phyloP scores from a whole-genome alignment of 495 filamentous ascomycete species.

The Staphylotrichum longicolle region DNA sequence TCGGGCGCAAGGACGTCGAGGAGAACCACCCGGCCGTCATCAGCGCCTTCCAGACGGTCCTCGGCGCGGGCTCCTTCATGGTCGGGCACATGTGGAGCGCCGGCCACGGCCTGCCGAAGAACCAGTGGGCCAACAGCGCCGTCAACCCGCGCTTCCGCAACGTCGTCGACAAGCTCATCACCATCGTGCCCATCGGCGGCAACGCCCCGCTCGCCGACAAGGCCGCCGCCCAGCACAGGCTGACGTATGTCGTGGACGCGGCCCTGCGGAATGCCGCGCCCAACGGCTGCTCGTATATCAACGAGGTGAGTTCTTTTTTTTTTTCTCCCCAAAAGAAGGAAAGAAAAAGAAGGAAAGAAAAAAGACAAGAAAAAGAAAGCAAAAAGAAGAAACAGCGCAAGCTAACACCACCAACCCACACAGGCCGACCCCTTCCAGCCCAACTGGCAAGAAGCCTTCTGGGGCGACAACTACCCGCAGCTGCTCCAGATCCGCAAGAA shows the following conservation, averaged over 20 bases:
- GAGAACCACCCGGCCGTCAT: constrained; percentile 43
- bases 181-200: constrained; percentile 34
- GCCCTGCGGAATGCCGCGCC: constrained; percentile 45
- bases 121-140: constrained; percentile 36
- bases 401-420: too few species aligned
- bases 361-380: background rate
- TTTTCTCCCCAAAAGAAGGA: background rate
- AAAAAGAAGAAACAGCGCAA: too few species aligned
- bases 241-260: constrained; percentile 47
- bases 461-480: constrained; percentile 49
- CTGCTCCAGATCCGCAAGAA: constrained; percentile 52
- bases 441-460: constrained; percentile 56
- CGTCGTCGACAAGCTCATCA: constrained; percentile 51
- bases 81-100: constrained; percentile 53
- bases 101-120: constrained; percentile 37
- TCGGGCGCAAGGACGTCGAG: constrained; percentile 42
- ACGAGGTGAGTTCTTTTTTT: constrained; percentile 35
- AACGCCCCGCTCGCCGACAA: constrained; percentile 39
- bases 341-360: constrained; percentile 7
- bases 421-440: constrained; percentile 54
- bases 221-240: constrained; percentile 36
- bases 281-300: constrained; percentile 44
- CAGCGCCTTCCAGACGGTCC: constrained; percentile 40
- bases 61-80: constrained; percentile 38
- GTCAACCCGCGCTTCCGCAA: constrained; percentile 45